Base-by-base conservation (phyloP, 2,329 filamentous ascomycete genomes). In the Scedosporium apiospermum region DNA sequence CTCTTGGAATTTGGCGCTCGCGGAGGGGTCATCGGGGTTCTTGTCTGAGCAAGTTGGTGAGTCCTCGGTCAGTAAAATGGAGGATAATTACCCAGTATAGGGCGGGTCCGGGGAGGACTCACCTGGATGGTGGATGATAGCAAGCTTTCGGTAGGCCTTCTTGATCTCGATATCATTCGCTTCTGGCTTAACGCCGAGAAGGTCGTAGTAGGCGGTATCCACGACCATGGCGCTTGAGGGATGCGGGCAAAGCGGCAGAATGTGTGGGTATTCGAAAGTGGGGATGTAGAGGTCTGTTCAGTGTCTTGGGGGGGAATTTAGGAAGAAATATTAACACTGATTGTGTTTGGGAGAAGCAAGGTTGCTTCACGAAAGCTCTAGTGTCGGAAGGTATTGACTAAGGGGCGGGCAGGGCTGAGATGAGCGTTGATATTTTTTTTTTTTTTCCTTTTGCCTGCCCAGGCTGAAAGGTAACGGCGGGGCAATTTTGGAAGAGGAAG, bases 91-190 rank as follows among this genome's bases (percentile, higher is more conserved):
- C 21, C n/a, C 23, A 30, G 46, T 12, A 34, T 57, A 53, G 63
- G 60, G 38, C 51, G 3, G 30, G 55, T 14, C 51, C 57, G 60
- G 41, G 51, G 51, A 46, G 30, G 44, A 69, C 78, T 68, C 78
- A 90, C 89, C 90, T 66, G 91, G 91, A 75, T 97, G 93, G 71
- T 96, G 91, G 68, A 93, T 85, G 75, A 98, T 97, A 68, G 95
- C 95, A 68, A 95, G 84, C 78, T 93, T 97, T 73, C 93, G 87
- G 77, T 97, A 97, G 30, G 93, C 93, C 79, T 96, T 96, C 77
- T 97, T 97, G 77, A 97, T 97, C 74, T 97, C 92, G 60, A 96
- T 84, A 74, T 93, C 90, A 46, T 90, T 89, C 34, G 93, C 93
- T 63, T 88, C 91, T 67, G 91, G 88, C 77, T 88, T 81, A 70